A percentile compares a stretch with the other conserved stretches of the same genome.
These are phyloP conservation scores for Dictyostelium citrinum DNA, from an alignment of 78 protist species.

Conservation along the genomic window DNA sequence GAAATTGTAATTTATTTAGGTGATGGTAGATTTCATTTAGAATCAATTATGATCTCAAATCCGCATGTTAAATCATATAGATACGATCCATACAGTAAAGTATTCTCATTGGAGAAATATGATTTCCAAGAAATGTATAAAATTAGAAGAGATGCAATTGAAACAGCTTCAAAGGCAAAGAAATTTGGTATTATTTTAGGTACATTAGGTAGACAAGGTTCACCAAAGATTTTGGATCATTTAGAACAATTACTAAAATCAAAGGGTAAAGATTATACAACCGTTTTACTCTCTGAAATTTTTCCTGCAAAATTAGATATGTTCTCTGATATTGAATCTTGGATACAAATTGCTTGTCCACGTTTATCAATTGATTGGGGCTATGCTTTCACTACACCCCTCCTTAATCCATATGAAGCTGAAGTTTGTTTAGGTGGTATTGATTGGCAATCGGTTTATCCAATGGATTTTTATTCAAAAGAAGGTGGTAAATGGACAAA, in stretches of 20 bases:
- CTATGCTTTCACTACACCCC: constrained; percentile 89
- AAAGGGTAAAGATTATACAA: constrained; percentile 18
- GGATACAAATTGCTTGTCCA: constrained; percentile 98
- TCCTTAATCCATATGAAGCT: constrained; percentile 95
- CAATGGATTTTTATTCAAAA: constrained; percentile 95
- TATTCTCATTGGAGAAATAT: constrained; percentile 85
- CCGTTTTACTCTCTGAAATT: constrained; percentile 84
- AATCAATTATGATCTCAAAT: constrained; percentile 95
- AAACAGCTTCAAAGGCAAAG: neutral
- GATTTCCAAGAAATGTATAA: constrained; percentile 84
- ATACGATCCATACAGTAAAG: constrained; percentile 94
- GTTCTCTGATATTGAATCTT: constrained; percentile 87
- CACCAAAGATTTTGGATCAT: constrained; percentile 84
- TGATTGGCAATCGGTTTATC: constrained; percentile 90
- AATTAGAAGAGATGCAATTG: constrained; percentile 83
- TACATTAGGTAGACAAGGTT: constrained; percentile 98
- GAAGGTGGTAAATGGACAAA: constrained; percentile 92
- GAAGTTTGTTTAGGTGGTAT: constrained; percentile 88
- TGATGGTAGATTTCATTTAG: constrained; percentile 99
- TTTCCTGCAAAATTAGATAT: constrained; percentile 92
- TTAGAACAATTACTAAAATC: constrained; percentile 59
- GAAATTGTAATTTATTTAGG: constrained; percentile 87
- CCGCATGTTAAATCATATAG: constrained; percentile 93
- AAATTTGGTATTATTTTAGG: constrained; percentile 89
- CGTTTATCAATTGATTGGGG: constrained; percentile 99